phyloP scores from a whole-genome alignment of 768 basidiomycete species.

The Tylopilus subfusipes region DNA sequence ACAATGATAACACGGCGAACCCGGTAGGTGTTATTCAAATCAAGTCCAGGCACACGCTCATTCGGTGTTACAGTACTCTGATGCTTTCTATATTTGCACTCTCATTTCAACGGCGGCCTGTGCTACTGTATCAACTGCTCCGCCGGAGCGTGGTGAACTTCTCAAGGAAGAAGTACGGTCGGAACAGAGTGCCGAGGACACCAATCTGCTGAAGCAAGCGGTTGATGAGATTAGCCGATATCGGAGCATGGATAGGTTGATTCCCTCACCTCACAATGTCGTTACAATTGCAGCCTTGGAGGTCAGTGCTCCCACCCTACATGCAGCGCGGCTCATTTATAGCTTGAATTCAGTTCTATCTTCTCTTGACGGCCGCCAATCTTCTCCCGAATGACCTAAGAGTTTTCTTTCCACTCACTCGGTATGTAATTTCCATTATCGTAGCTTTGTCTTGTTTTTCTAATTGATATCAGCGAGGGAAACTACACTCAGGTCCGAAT shows the following conservation, averaged over 20 bases:
- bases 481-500: slow-evolving; percentile 90
- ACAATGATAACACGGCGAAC: slow-evolving; percentile 94
- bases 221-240: slow-evolving; percentile 85
- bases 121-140: slow-evolving; percentile 69
- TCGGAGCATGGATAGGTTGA: slow-evolving; percentile 90
- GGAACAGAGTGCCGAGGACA: slow-evolving; percentile 67
- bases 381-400: slow-evolving; percentile 73
- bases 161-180: slow-evolving; percentile 62
- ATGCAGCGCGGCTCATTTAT: slow-evolving; percentile 6
- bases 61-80: slow-evolving; percentile 62
- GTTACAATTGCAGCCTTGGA: slow-evolving; percentile 89
- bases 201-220: slow-evolving; percentile 67
- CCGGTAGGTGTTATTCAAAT: slow-evolving; percentile 48
- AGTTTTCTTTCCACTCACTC: slow-evolving; percentile 82
- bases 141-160: slow-evolving; percentile 79
- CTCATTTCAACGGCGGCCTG: slow-evolving; percentile 80
- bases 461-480: slow-evolving; percentile 65
- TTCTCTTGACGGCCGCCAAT: slow-evolving; percentile 71
- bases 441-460: background rate
- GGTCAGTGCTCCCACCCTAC: slow-evolving; percentile 43
- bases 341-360: slow-evolving; percentile 57
- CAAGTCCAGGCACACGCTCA: slow-evolving; percentile 1
- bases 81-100: slow-evolving; percentile 85
- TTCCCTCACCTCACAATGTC: slow-evolving; percentile 91
- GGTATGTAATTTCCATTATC: slow-evolving; percentile 45